Base-by-base conservation (phyloP, 1,139 yeast genomes). In the Yamadazyma kanchanaburiensis region DNA sequence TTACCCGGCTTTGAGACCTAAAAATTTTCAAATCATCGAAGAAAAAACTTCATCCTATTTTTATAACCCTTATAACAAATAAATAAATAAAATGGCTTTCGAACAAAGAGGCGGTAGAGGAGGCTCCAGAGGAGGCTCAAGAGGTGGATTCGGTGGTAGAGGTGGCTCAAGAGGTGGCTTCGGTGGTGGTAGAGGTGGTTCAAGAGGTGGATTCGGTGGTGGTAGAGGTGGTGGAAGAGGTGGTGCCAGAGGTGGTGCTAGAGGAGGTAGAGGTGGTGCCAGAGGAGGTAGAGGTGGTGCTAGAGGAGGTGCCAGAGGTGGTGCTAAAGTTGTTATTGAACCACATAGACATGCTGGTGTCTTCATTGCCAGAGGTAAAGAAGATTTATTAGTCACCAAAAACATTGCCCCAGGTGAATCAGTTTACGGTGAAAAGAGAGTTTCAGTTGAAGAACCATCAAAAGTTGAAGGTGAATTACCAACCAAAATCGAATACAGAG, bases 271-370 rank as follows among this genome's bases (percentile, higher is more conserved):
- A 34, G 64, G 77, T 37, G 75, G 77, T 28, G 64, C 76, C 36
- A 72, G 87, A 50, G 85, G 83, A 46, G 73, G 73, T 32, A 51
- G 83, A 38, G 86, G 88, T 45, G 91, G 87, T 59, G 87, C 85
- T 42, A 55, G 80, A 45, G 89, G 89, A 48, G 85, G 85, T 60
- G 84, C 84, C 45, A 54, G 70, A 46, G 85, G 83, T 48, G 98
- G 97, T 60, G 85, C 95, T 54, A 85, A 87, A 69, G 97, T 89
- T 47, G 88, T 91, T 54, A 84, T 91, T 51, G 98, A 91, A 71
- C 96, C 97, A 49, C 98, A 91, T 69, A 84, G 95, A 72, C 97
- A 89, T 60, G 95, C 91, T 32, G 91, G 91, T 79, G 95, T 91
- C 47, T 91, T 80, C 80, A 88, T 91, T 66, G 98, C 97, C 61